Percentiles rank a stretch among this genome's conserved stretches.
Evolutionary conservation across 352 stramenopile genomes (phyloP).

Genomic region (Pythium phragmiticola): DNA sequence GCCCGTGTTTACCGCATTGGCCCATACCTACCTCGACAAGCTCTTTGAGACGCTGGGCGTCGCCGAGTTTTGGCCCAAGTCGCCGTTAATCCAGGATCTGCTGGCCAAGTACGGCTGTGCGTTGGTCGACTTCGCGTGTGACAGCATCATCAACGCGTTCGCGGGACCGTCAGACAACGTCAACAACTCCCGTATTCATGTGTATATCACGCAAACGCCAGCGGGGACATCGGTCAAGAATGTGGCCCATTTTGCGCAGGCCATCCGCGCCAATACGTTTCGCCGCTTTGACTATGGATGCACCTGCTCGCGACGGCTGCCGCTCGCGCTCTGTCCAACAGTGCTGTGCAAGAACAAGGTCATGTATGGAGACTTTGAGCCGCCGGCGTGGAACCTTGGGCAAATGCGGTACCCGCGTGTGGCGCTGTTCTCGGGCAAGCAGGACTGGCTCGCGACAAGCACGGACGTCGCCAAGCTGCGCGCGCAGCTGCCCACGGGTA

Average conservation of each 20-base stretch:
- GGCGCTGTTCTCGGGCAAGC: conserved; percentile 43
- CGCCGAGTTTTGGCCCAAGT: conserved; percentile 45
- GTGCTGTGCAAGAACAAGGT: conserved; percentile 57
- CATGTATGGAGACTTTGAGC: conserved; percentile 44
- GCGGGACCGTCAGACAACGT: conserved; percentile 43
- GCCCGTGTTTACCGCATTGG: conserved; percentile 42
- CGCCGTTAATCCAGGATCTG: conserved; percentile 47
- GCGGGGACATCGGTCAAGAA: conserved; percentile 65
- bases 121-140: conserved; percentile 40
- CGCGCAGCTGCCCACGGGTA: conserved; percentile 38
- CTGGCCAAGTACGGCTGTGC: conserved; percentile 44
- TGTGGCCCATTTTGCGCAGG: conserved; percentile 59
- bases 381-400: conserved; percentile 41
- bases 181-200: conserved; percentile 52
- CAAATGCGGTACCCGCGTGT: conserved; percentile 49
- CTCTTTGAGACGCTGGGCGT: conserved; percentile 43
- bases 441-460: conserved; percentile 54
- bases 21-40: conserved; percentile 46
- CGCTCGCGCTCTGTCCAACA: conserved; percentile 38
- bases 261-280: conserved; percentile 59
- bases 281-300: conserved; percentile 66
- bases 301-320: conserved; percentile 35
- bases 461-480: conserved; percentile 50
- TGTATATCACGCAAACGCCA: conserved; percentile 67
- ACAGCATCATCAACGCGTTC: conserved; percentile 42